Evolutionary conservation across 371 early-diverging fungal species (phyloP).

Genomic region (Parasitella parasitica): DNA sequence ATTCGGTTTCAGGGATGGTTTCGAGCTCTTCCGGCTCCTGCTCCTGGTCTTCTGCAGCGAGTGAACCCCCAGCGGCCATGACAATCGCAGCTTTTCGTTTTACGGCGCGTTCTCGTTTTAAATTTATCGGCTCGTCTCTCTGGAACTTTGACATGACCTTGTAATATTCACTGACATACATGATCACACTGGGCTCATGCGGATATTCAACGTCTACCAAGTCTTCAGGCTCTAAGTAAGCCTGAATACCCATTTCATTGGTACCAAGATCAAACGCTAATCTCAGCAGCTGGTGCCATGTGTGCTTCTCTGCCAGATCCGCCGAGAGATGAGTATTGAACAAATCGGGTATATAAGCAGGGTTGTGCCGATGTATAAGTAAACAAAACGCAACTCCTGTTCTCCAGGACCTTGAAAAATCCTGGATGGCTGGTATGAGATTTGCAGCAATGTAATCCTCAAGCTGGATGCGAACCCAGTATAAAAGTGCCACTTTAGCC

Average conservation of each 20-base stretch:
- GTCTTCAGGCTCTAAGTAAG: conserved; percentile 48
- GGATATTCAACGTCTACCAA: conserved; percentile 50
- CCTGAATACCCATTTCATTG: conserved; percentile 37
- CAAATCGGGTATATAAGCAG: conserved; percentile 62
- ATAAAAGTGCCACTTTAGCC: conserved; percentile 58
- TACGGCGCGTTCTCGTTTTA: conserved; percentile 19
- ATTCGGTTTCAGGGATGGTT: neutral
- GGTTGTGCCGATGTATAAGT: conserved; percentile 70
- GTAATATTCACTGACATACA: conserved; percentile 53
- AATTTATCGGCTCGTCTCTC: conserved; percentile 9
- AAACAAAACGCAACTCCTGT: conserved; percentile 73
- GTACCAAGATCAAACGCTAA: conserved; percentile 40
- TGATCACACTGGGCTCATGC: conserved; percentile 50
- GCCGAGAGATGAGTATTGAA: conserved; percentile 30
- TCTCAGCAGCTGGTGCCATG: conserved; percentile 35
- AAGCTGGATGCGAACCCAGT: conserved; percentile 72
- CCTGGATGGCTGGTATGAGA: conserved; percentile 59
- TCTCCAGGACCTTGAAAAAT: conserved; percentile 74
- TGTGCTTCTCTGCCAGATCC: conserved; percentile 29
- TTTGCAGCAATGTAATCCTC: conserved; percentile 58
- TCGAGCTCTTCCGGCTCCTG: neutral
- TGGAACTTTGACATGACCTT: conserved; percentile 43
- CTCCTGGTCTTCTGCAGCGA: neutral
- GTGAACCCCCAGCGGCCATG: conserved; percentile 28
- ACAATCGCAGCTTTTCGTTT: conserved; percentile 35